Evolutionary conservation across 305 asterid species (phyloP), one percentile per base, ranked within the genome.

Genomic region (Andrographis paniculata): DNA sequence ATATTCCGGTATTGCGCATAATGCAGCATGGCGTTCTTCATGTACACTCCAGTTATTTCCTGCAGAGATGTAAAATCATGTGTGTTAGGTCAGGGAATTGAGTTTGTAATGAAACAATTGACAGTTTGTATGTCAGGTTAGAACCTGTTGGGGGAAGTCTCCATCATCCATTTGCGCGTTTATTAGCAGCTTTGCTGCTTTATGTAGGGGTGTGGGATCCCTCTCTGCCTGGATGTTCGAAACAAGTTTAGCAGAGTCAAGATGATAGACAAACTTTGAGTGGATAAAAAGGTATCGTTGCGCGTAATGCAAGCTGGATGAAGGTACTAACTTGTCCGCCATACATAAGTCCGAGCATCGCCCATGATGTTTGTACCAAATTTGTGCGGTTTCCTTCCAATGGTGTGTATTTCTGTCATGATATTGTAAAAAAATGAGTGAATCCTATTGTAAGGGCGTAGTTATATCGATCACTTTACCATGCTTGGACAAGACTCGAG

Each of bases 401-500:
- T 15, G 84, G 84, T 27, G 45, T 70, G 66, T 64, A 76, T 62
- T 60, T 73, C 78, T 73, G n/a, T n/a, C 56, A 52, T n/a, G 20
- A 31, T 42, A 12, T 9, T 50, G 15, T 31, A 48, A 36, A 18
- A 18, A 15, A 9, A 6, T 41, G 14, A 14, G 30, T 14, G 13
- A 24, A 24, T 24, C 30, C 8, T 24, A 24, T 24, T 3, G 8
- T 24, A 3, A 3, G 4, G 38, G 38, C 12, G 5, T 37, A 0
- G 19, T 35, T 19, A 15, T 6, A 1, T 14, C 7, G 27, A 16
- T 30, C 10, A 33, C 13, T 47, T n/a, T 68, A 77, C 96, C 94
- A 77, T 75, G 82, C 67, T 71, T 39, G 86, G 88, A 66, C 96
- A 79, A 35, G 96, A 79, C 53, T 77, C 76, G 0, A 60, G 73